Base-by-base conservation (phyloP, 2,329 filamentous ascomycete genomes). In the Alternaria sp. region DNA sequence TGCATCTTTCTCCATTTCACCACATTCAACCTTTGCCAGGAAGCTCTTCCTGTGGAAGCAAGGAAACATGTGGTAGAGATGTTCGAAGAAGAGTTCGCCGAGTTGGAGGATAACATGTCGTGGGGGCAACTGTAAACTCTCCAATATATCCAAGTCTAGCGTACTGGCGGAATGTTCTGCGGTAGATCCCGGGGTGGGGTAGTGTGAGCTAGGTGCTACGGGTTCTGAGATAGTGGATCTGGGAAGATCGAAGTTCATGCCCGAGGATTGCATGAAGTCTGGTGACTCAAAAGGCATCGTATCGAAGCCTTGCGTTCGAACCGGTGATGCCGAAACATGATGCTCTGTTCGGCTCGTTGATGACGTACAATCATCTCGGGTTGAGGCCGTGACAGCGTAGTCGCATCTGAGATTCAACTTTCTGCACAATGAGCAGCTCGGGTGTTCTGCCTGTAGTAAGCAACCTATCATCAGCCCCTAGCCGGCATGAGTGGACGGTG, bases 1-100 rank as follows among this genome's bases (percentile, higher is more conserved):
- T 12, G 69, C 62, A 21, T 74, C 54, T 4, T 49, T 69, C 21
- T 75, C 64, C 4, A 76, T 21, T 4, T 64, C 15, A 1, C 67
- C 63, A 40, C 36, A 61, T 15, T 66, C 52, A 13, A 77, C 23
- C 6, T 69, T 56, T 10, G 49, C 17, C 40, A 72, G 9, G 21
- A 77, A 69, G 4, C 59, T 67, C 4, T 51, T 45, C 50, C 66
- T 69, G 50, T 79, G 77, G 19, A 79, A 75, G 51, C 72, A 77
- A 21, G 76, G 75, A 8, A 76, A 66, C 12, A 61, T 50, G 17
- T 67, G 51, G 46, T 73, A 70, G 6, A 72, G 54, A n/a, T 71
- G 61, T 3, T 66, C 60, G 28, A 78, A 76, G 55, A 77, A 78
- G 17, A 77, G 28, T 0, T 66, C 56, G n/a, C 71, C 54, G 3